Conservation (phyloP, 108 stramenopile species). For the Mediolabrus comicus region DNA sequence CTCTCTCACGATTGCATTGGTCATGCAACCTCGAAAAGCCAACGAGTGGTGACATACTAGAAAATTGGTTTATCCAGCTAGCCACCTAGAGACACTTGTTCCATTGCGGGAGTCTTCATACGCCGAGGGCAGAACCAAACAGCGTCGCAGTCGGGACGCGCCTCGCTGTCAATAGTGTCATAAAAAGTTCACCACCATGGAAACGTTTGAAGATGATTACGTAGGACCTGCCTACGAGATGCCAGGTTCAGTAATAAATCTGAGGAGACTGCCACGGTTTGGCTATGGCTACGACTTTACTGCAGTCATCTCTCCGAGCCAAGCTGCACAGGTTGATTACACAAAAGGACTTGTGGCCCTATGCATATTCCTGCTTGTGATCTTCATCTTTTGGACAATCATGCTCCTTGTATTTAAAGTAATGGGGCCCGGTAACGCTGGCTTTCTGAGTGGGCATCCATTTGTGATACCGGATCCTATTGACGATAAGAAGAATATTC, state of each 20-base stretch:
- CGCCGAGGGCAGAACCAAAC: too few relatives aligned
- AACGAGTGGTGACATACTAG: too few relatives aligned
- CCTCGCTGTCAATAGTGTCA: too few relatives aligned
- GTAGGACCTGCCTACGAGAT: slow-evolving; percentile 20
- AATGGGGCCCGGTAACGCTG: slow-evolving; percentile 43
- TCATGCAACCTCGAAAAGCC: too few relatives aligned
- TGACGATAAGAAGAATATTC: slow-evolving; percentile 28
- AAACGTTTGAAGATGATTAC: slow-evolving; percentile 5
- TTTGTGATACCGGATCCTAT: slow-evolving; percentile 36
- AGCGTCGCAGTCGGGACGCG: too few relatives aligned
- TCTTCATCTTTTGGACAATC: slow-evolving; percentile 37
- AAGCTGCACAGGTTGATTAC: slow-evolving; percentile 30
- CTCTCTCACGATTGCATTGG: too few relatives aligned
- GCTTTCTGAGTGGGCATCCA: slow-evolving; percentile 35
- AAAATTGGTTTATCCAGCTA: too few relatives aligned
- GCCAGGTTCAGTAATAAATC: slow-evolving; percentile 9
- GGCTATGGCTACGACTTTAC: background rate
- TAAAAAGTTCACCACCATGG: too few relatives aligned
- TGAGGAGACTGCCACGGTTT: slow-evolving; percentile 19
- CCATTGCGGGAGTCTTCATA: too few relatives aligned
- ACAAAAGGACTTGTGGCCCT: slow-evolving; percentile 32
- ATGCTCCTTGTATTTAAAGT: slow-evolving; percentile 22
- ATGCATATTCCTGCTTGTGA: slow-evolving; percentile 22
- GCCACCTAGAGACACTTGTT: too few relatives aligned
- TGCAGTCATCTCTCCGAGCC: background rate